phyloP scores from a whole-genome alignment of 2,329 filamentous ascomycete genomes.

The Aaosphaeria pasadenensis region DNA sequence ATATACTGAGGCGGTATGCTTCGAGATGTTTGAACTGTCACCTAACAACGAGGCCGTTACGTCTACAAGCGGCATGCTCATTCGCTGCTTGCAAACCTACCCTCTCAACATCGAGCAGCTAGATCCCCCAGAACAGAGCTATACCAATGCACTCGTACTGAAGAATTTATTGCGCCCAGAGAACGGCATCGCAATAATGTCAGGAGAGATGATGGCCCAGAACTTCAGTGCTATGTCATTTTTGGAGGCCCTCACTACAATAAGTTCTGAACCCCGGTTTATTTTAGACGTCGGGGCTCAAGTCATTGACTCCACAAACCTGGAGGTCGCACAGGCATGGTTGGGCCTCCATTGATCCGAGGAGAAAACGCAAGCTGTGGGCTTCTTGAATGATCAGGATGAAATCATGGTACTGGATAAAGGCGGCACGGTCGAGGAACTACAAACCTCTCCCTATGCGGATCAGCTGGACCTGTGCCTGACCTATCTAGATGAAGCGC shows the following conservation, averaged over 20 bases:
- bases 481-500: slow-evolving; percentile 67
- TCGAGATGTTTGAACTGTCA: slow-evolving; percentile 7
- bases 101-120: slow-evolving; percentile 56
- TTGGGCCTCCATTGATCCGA: slow-evolving; percentile 44
- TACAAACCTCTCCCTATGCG: slow-evolving; percentile 59
- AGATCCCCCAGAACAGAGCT: slow-evolving; percentile 53
- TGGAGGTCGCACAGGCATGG: slow-evolving; percentile 50
- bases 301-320: slow-evolving; percentile 57
- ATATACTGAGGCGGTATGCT: no score
- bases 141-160: slow-evolving; percentile 68
- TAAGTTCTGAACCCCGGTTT: slow-evolving; percentile 49
- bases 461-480: slow-evolving; percentile 58
- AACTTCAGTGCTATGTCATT: slow-evolving; percentile 39
- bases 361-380: slow-evolving; percentile 37
- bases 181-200: slow-evolving; percentile 27
- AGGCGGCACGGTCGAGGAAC: slow-evolving; percentile 43
- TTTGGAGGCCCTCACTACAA: slow-evolving; percentile 42
- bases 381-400: slow-evolving; percentile 61
- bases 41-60: slow-evolving; percentile 1
- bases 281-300: slow-evolving; percentile 71
- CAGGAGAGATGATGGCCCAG: neutral
- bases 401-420: slow-evolving; percentile 55
- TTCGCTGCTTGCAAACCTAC: neutral
- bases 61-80: neutral
- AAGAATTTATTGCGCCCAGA: slow-evolving; percentile 52